Percentiles rank a stretch among this genome's conserved stretches.
These are phyloP conservation scores for Suillus hirtellus DNA, from an alignment of 768 basidiomycete genomes.

Conservation along the genomic window DNA sequence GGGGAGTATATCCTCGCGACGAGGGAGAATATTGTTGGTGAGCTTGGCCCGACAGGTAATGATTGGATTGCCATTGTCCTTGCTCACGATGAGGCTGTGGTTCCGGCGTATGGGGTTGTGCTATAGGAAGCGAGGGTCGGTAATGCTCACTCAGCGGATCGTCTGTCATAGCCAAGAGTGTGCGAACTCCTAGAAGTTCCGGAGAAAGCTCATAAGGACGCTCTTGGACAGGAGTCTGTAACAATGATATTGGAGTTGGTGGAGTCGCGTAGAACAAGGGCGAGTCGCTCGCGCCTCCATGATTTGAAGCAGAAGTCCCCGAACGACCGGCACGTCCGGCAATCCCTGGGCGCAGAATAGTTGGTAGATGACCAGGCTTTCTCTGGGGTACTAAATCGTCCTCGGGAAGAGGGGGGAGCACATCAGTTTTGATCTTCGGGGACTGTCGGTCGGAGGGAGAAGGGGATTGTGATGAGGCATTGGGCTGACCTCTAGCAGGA, in stretches of 20 bases:
- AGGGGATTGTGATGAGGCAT: conserved; percentile 8
- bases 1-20: conserved; percentile 7
- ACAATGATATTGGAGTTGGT: conserved; percentile 9
- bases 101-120: conserved; percentile 13
- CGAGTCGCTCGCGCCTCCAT: conserved; percentile 18
- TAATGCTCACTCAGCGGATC: conserved; percentile 11
- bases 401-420: conserved; percentile 44
- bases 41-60: conserved; percentile 14
- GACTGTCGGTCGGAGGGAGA: conserved; percentile 5
- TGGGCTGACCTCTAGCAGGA: conserved; percentile 21
- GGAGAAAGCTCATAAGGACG: conserved; percentile 10
- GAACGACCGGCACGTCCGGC: conserved; percentile 22
- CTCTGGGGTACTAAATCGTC: conserved; percentile 22
- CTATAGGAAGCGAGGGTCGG: conserved; percentile 12
- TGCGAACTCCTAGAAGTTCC: conserved; percentile 9
- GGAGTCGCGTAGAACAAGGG: conserved; percentile 14
- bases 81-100: conserved; percentile 10
- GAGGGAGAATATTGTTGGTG: conserved; percentile 16
- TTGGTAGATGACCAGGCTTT: conserved; percentile 33
- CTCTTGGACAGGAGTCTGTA: conserved; percentile 13
- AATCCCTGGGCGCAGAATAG: conserved; percentile 44
- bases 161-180: conserved; percentile 23
- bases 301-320: conserved; percentile 14
- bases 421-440: conserved; percentile 27
- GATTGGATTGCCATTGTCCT: conserved; percentile 5